phyloP scores from a whole-genome alignment of 768 basidiomycete species.

The Calocybe gangraenosa region DNA sequence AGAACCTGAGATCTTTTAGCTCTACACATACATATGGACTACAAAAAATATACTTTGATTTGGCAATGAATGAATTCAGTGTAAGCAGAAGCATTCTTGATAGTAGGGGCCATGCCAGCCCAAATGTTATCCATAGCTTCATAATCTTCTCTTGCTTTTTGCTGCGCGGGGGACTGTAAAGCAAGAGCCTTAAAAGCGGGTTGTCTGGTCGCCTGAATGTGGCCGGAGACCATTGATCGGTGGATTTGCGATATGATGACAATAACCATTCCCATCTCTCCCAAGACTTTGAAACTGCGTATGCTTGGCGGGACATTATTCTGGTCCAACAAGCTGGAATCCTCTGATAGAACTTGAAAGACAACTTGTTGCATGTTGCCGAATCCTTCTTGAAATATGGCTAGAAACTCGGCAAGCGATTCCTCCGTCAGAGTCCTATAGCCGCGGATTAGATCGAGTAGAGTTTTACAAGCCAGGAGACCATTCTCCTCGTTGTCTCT shows the following conservation, averaged over 20 bases:
- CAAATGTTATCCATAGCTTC: constrained; percentile 82
- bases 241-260: constrained; percentile 87
- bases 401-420: constrained; percentile 72
- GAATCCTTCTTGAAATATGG: constrained; percentile 76
- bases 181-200: constrained; percentile 79
- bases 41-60: constrained; percentile 65
- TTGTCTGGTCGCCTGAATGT: constrained; percentile 66
- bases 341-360: constrained; percentile 67
- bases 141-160: constrained; percentile 67
- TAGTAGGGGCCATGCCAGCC: constrained; percentile 75
- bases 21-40: not conserved
- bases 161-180: constrained; percentile 79
- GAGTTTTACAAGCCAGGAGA: constrained; percentile 81
- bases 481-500: constrained; percentile 97
- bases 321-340: constrained; percentile 50
- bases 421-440: constrained; percentile 73
- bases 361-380: constrained; percentile 71
- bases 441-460: constrained; percentile 83
- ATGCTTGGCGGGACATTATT: constrained; percentile 64
- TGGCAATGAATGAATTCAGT: constrained; percentile 84
- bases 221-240: constrained; percentile 55
- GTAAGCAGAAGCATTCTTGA: constrained; percentile 72
- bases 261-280: constrained; percentile 91
- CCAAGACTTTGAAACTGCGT: constrained; percentile 89
- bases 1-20: constrained; percentile 49